Conservation (phyloP, 345 rosid species). For the Eutrema heterophyllum region DNA sequence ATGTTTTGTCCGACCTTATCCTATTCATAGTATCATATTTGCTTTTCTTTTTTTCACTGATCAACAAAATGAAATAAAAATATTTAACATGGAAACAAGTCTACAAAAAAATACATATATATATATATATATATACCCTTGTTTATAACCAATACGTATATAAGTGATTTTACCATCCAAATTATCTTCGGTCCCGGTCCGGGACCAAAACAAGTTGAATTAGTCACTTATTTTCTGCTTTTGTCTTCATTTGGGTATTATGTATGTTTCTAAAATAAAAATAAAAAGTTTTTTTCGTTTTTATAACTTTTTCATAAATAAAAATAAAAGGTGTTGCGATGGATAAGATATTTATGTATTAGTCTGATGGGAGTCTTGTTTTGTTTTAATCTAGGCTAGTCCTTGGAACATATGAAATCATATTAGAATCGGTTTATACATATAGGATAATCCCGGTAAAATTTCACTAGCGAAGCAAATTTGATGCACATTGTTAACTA, state of each 20-base stretch:
- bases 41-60: background rate
- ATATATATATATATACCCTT: background rate
- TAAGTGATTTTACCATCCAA: background rate
- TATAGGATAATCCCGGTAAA: background rate
- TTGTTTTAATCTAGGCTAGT: background rate
- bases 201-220: constrained; percentile 9
- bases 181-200: background rate
- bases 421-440: background rate
- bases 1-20: constrained; percentile 33
- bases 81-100: background rate
- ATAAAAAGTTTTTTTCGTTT: too few species aligned
- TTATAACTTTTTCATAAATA: too few species aligned
- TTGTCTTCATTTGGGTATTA: background rate
- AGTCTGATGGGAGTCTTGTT: background rate
- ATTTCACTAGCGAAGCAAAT: background rate
- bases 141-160: background rate
- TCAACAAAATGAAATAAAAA: background rate
- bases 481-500: too few species aligned
- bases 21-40: background rate
- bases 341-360: background rate
- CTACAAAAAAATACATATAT: background rate
- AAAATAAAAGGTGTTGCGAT: background rate
- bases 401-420: background rate
- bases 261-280: background rate
- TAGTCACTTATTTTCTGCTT: background rate